phyloP scores from a whole-genome alignment of 2,329 filamentous ascomycete genomes.

The Nemania sp. region DNA sequence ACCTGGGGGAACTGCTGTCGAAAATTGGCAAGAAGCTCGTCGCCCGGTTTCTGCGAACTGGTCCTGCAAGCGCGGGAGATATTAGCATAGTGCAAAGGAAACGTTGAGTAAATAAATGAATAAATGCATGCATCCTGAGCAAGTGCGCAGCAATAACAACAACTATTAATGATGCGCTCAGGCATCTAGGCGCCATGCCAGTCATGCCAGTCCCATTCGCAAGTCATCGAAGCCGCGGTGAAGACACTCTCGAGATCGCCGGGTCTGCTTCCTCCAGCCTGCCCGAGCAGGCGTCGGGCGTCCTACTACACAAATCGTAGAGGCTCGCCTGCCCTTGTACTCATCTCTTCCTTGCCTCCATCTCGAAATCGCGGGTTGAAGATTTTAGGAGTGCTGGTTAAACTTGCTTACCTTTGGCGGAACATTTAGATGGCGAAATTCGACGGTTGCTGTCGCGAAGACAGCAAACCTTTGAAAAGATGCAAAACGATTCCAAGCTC shows the following conservation, averaged over 20 bases:
- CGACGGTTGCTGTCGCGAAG: conserved; percentile 35
- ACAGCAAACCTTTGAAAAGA: conserved; percentile 32
- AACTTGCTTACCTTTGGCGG: conserved; percentile 37
- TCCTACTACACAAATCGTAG: no score
- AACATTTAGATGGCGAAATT: conserved; percentile 35
- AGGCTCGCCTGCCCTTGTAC: no score
- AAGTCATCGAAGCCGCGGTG: conserved; percentile 17
- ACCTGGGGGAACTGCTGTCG: conserved; percentile 81
- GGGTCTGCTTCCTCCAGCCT: no score
- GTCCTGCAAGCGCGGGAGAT: conserved; percentile 53
- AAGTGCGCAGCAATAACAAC: conserved; percentile 5
- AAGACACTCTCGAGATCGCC: no score
- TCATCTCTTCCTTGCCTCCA: no score
- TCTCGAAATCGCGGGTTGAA: no score
- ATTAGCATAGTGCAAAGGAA: no score
- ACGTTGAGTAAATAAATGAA: no score
- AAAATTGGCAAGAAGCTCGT: conserved; percentile 83
- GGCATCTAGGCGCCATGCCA: not conserved
- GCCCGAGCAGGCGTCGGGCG: no score
- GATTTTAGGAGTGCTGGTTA: conserved; percentile 4
- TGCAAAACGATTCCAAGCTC: conserved; percentile 26
- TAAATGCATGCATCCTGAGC: not conserved
- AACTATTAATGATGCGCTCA: no score
- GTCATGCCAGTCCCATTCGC: not conserved
- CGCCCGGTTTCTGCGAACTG: conserved; percentile 81